A percentile compares a stretch with the other conserved stretches of the same genome.
phyloP scores from a whole-genome alignment of 2,329 filamentous ascomycete genomes.

The Monilinia fructigena region DNA sequence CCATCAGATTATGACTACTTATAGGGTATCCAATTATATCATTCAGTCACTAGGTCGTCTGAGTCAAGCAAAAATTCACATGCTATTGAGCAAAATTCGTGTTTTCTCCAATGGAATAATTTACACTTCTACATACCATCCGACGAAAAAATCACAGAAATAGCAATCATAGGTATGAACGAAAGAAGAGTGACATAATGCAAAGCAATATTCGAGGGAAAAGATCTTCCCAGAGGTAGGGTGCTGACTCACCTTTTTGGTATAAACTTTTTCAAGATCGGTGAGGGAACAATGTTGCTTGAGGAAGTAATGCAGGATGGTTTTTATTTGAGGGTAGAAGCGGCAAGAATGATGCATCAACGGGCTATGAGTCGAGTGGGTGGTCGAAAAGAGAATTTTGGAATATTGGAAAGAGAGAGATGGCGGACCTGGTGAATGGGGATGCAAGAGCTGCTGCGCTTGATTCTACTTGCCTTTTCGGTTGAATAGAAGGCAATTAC shows the following conservation, averaged over 20 bases:
- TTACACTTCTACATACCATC: not conserved
- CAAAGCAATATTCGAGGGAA: not conserved
- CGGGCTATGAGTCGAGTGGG: not conserved
- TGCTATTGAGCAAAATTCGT: not conserved
- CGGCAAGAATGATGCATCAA: not conserved
- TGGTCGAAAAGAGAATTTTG: not conserved
- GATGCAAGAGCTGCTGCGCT: not conserved
- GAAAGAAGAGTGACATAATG: not conserved
- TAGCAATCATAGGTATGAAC: not conserved
- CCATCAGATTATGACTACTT: not conserved
- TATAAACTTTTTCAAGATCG: not conserved
- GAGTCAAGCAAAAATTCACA: not conserved
- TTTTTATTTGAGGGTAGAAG: not conserved
- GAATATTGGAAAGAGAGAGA: not conserved
- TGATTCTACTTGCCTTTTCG: no score
- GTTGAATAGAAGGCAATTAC: not conserved
- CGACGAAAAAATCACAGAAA: not conserved
- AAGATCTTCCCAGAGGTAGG: not conserved
- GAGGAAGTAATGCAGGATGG: not conserved
- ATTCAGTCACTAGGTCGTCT: not conserved
- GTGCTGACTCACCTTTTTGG: slow-evolving; percentile 4
- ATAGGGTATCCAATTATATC: not conserved
- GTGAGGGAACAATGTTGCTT: not conserved
- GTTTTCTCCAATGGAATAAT: not conserved
- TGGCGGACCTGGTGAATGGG: not conserved